Evolutionary conservation across 23 red algal genomes (phyloP), one percentile per base, ranked within the genome.

Genomic region (Cyanidiococcus yangmingshanensis): DNA sequence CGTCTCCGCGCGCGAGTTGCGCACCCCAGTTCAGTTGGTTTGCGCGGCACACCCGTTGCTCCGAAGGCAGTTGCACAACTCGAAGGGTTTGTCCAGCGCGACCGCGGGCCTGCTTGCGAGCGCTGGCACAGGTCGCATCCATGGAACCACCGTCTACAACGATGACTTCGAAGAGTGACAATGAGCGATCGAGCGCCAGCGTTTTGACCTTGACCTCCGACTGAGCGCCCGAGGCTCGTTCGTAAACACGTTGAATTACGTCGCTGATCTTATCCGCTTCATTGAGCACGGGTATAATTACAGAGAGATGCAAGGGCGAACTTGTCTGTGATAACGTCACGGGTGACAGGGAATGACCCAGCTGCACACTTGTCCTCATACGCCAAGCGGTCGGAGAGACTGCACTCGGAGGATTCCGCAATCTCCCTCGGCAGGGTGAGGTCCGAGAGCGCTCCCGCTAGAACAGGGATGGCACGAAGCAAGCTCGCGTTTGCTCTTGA

Each of bases 221-320:
- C 21, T 21, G 7, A 7, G 7, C 12, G 12, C 45, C 12, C 21
- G 21, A 7, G 45, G 45, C 45, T 21, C 58, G 34, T 27, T 58
- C 34, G 0, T 26, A 57, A 24, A 88, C 30, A 15, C 41, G 40
- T 2, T 59, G 39, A 67, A 95, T 76, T 2, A 83, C 85, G 36
- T 54, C 24, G 18, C 37, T 31, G 50, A 95, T 95, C 17, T 39
- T 79, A 16, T 17, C 31, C 0, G 79, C 77, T 41, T 95, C 90
- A 58, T 95, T 95, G 39, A 85, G 79, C 2, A 80, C 83, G 26
- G 90, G 77, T 40, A 95, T 84, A 18, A 95, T 75, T 1, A 95
- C 74, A 31, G 90, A 39, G 18, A 84, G 59, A 29, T 29, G 32
- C 16, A 32, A 7, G 16, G 21, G n/a, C 32, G 3, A 29, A 30